A percentile compares a stretch with the other conserved stretches of the same genome.
Conservation (phyloP, 257 asterid genomes). For the Lycium ferocissimum region DNA sequence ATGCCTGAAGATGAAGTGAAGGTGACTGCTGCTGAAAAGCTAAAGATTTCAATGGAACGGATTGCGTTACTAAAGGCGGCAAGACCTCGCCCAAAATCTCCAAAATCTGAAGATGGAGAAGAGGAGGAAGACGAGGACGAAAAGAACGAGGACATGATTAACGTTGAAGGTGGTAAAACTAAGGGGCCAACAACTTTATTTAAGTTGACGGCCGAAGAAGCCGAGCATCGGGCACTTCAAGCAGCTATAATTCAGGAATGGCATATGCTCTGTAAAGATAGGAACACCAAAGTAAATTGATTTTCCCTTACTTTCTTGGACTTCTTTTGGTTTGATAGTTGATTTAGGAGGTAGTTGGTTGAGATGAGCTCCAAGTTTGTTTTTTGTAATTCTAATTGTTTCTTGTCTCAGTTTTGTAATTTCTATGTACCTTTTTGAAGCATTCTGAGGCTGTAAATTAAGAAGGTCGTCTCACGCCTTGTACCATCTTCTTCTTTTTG, state of each 20-base stretch:
- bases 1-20: constrained; percentile 95
- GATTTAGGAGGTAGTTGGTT: constrained; percentile 9
- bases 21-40: constrained; percentile 76
- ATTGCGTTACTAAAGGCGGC: constrained; percentile 87
- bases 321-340: constrained; percentile 24
- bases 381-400: constrained; percentile 10
- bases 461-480: not conserved
- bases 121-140: constrained; percentile 46
- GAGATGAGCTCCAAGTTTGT: constrained; percentile 21
- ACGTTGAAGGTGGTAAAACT: constrained; percentile 52
- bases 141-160: constrained; percentile 38
- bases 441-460: constrained; percentile 23
- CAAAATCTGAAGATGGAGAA: constrained; percentile 55
- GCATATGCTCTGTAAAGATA: constrained; percentile 81
- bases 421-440: constrained; percentile 10
- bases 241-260: constrained; percentile 83
- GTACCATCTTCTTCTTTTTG: not conserved
- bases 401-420: constrained; percentile 17
- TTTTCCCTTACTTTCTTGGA: not conserved
- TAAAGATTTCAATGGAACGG: constrained; percentile 81
- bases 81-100: constrained; percentile 63
- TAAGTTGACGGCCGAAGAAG: constrained; percentile 77
- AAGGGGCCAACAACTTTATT: constrained; percentile 72
- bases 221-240: constrained; percentile 89
- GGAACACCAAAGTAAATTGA: constrained; percentile 57